Evolutionary conservation across 495 filamentous ascomycete species (phyloP), one percentile per base, ranked within the genome.

Genomic region (Neurospora sp.): DNA sequence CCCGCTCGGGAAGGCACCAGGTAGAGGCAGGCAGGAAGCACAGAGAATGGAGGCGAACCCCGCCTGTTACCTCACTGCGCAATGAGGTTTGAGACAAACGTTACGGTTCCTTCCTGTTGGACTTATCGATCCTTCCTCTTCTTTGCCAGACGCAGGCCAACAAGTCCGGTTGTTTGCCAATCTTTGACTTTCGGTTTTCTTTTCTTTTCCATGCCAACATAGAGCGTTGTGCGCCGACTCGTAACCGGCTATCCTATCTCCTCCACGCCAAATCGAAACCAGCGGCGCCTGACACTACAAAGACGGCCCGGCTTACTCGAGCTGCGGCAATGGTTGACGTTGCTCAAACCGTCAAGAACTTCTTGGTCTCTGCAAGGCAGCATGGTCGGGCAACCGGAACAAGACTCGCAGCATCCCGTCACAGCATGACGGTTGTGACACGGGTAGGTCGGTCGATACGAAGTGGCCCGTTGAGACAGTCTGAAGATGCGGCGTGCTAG

Each of bases 401-500:
- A 65, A 10, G 53, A 65, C 7, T 65, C 53, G 53, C 14, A 65
- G 22, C 53, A 31, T 65, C 27, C 53, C 27, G 53, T 65, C 27
- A 65, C 53, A 35, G 7, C 71, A 68, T 27, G 53, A 16, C 44
- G 48, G 46, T 59, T 68, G 71, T 71, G 46, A 65, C 61, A 41
- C 40, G 22, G 69, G 27, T 42, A 40, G 69, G 61, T 68, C 27
- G 39, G 39, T 72, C 46, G 71, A 72, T 42, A 72, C 71, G 53
- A 69, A 69, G 31, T 68, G 35, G 46, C 48, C 31, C 38, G 20
- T 70, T 18, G 18, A 73, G 68, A 73, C 68, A 37, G 35, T 70
- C 40, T 73, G 68, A 61, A 73, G 72, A 69, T 46, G 72, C 72
- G 68, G 42, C 72, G 69, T 20, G 31, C 68, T 73, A 69, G 71